These are phyloP conservation scores for Knoxdaviesia proteae DNA, from an alignment of 2,329 filamentous ascomycete genomes.

Conservation along the genomic window DNA sequence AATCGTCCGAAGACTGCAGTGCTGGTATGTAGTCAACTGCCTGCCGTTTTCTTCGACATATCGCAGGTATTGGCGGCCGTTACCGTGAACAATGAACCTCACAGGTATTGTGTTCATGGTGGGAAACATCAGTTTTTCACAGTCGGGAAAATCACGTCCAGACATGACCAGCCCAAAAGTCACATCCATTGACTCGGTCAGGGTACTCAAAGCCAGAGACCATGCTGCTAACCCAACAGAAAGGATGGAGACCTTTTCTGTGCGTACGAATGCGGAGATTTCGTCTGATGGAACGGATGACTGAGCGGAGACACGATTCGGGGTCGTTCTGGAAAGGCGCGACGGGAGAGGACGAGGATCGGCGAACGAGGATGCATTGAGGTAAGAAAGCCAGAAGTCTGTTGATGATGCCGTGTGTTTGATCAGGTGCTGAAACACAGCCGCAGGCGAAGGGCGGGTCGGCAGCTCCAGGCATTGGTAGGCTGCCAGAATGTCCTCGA, in stretches of 20 bases:
- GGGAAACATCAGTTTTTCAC: slow-evolving; percentile 54
- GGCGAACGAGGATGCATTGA: slow-evolving; percentile 19
- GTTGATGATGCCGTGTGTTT: slow-evolving; percentile 7
- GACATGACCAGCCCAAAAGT: slow-evolving; percentile 69
- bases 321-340: too few relatives aligned
- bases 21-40: too few relatives aligned
- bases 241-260: slow-evolving; percentile 1
- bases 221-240: slow-evolving; percentile 32
- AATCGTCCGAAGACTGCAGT: too few relatives aligned
- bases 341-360: neutral
- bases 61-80: slow-evolving; percentile 37
- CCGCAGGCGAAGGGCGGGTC: slow-evolving; percentile 21
- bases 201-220: slow-evolving; percentile 46
- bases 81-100: slow-evolving; percentile 52
- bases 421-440: slow-evolving; percentile 5
- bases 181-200: slow-evolving; percentile 46
- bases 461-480: slow-evolving; percentile 26
- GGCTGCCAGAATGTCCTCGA: slow-evolving; percentile 45
- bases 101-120: slow-evolving; percentile 82
- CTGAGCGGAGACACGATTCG: neutral
- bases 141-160: slow-evolving; percentile 55
- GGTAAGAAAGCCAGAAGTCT: slow-evolving; percentile 51
- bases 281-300: slow-evolving; percentile 16
- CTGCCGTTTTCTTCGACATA: slow-evolving; percentile 47
- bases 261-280: slow-evolving; percentile 11